Conservation (phyloP, 306 rosid species). For the Cajanus cajan region DNA sequence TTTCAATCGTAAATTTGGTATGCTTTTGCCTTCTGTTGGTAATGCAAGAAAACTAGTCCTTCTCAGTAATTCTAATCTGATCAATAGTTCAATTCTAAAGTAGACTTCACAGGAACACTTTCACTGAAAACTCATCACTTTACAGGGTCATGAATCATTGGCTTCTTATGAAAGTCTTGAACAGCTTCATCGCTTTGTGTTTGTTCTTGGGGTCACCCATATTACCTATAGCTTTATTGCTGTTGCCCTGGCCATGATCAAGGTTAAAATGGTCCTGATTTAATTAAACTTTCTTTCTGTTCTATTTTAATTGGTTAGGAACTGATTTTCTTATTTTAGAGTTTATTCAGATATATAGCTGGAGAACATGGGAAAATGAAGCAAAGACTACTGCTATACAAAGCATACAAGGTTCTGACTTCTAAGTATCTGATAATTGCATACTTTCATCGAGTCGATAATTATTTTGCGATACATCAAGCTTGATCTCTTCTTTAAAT, state of each 20-base stretch:
- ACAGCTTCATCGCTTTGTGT: conserved; percentile 86
- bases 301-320: not conserved
- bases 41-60: not conserved
- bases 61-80: conserved; percentile 6
- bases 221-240: conserved; percentile 75
- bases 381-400: conserved; percentile 62
- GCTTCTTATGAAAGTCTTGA: conserved; percentile 87
- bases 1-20: not conserved
- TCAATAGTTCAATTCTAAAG: not conserved
- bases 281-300: not conserved
- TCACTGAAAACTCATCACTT: conserved; percentile 18
- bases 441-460: not conserved
- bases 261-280: conserved; percentile 53
- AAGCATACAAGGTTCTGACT: conserved; percentile 55
- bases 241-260: conserved; percentile 75
- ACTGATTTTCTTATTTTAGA: not conserved
- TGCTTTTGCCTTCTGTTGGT: not conserved
- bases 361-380: conserved; percentile 93
- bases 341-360: conserved; percentile 79
- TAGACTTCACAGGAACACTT: not conserved
- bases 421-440: conserved; percentile 5
- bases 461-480: not conserved
- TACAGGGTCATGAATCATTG: conserved; percentile 82
- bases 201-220: conserved; percentile 85
- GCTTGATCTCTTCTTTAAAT: not conserved